Percentiles rank a stretch among this genome's conserved stretches.
phyloP scores from a whole-genome alignment of 768 basidiomycete species.

The Strobilomyces echinocephalus region DNA sequence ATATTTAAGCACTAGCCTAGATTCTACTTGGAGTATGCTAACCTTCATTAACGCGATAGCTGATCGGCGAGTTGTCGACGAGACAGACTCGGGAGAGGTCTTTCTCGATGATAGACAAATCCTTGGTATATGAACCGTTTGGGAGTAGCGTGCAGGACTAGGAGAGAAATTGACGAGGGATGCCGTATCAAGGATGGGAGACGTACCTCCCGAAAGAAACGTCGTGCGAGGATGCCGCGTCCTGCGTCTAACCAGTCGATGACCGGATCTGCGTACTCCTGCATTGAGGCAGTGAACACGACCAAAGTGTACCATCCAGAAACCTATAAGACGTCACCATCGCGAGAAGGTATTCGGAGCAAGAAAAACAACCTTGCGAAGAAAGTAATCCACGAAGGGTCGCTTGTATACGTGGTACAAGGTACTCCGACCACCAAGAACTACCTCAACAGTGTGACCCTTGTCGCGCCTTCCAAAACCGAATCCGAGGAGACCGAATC shows the following conservation, averaged over 20 bases:
- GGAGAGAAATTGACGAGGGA: neutral
- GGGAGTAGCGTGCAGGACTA: slow-evolving; percentile 90
- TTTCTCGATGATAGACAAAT: slow-evolving; percentile 78
- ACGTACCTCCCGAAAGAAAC: slow-evolving; percentile 89
- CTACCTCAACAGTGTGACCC: slow-evolving; percentile 89
- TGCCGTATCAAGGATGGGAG: neutral
- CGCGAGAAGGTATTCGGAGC: neutral
- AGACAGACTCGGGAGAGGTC: slow-evolving; percentile 93
- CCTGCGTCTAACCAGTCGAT: slow-evolving; percentile 99
- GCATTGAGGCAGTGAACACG: slow-evolving; percentile 98
- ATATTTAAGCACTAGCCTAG: neutral
- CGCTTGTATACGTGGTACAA: slow-evolving; percentile 98
- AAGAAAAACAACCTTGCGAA: slow-evolving; percentile 65
- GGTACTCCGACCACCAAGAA: slow-evolving; percentile 81
- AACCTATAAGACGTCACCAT: slow-evolving; percentile 52
- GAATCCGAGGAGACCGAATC: slow-evolving; percentile 61
- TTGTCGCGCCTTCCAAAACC: slow-evolving; percentile 58
- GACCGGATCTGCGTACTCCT: slow-evolving; percentile 98
- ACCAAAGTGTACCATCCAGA: slow-evolving; percentile 98
- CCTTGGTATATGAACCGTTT: slow-evolving; percentile 94
- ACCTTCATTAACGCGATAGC: slow-evolving; percentile 93
- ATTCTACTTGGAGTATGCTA: slow-evolving; percentile 19
- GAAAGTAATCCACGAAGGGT: slow-evolving; percentile 93
- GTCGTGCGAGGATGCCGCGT: slow-evolving; percentile 80
- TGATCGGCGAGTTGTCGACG: slow-evolving; percentile 92